phyloP scores from a whole-genome alignment of 768 basidiomycete species.

The Amanita pallidorosea region DNA sequence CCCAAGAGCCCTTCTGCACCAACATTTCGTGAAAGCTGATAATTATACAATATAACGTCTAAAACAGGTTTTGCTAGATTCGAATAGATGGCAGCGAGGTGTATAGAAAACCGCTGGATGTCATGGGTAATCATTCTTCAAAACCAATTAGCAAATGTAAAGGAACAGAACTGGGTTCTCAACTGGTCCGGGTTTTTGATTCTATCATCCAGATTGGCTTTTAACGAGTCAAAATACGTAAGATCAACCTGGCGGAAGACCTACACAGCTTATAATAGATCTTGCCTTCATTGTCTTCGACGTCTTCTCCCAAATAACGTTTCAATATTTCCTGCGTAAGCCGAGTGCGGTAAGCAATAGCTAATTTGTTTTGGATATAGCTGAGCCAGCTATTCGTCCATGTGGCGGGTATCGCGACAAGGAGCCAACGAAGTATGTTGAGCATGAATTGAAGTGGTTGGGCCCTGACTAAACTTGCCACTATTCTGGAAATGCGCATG shows the following conservation, averaged over 20 bases:
- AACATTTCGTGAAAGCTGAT: constrained; percentile 87
- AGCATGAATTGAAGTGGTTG: constrained; percentile 66
- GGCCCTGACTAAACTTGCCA: constrained; percentile 87
- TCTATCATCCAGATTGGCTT: constrained; percentile 89
- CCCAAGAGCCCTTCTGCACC: constrained; percentile 87
- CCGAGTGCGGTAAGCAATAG: constrained; percentile 80
- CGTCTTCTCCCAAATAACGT: constrained; percentile 72
- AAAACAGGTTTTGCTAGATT: constrained; percentile 91
- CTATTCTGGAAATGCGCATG: constrained; percentile 49
- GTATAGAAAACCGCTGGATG: constrained; percentile 84
- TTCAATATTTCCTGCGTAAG: constrained; percentile 76
- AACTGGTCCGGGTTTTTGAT: constrained; percentile 95
- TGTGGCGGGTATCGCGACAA: constrained; percentile 88
- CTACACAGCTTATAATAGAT: constrained; percentile 88
- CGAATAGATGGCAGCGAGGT: constrained; percentile 87
- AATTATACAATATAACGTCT: constrained; percentile 92
- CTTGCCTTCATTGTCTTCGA: constrained; percentile 59
- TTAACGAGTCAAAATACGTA: neutral
- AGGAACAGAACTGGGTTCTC: constrained; percentile 12
- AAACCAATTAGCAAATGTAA: constrained; percentile 7
- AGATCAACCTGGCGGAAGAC: constrained; percentile 13
- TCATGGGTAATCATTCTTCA: constrained; percentile 89
- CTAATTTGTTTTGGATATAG: constrained; percentile 88
- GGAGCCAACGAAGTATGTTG: constrained; percentile 83
- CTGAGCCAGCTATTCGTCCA: constrained; percentile 91